Evolutionary conservation across 345 rosid species (phyloP).

Genomic region (Turritis glabra): DNA sequence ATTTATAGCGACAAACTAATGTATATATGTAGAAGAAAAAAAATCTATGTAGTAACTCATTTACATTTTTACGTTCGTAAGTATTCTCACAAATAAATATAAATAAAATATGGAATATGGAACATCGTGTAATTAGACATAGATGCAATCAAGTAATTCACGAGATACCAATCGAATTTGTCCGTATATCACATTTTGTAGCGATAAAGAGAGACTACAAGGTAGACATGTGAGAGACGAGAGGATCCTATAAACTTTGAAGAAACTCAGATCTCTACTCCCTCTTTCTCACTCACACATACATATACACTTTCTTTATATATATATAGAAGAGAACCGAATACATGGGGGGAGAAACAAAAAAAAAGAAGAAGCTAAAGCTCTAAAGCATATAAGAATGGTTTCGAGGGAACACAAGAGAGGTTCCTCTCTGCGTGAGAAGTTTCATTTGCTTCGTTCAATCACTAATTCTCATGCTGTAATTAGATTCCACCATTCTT

Average conservation of each 20-base stretch:
- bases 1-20: too few species aligned
- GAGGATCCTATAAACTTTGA: constrained; percentile 28
- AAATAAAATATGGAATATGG: not conserved
- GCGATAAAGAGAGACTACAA: constrained; percentile 26
- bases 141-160: constrained; percentile 34
- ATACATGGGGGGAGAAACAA: too few species aligned
- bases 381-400: constrained; percentile 29
- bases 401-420: constrained; percentile 47
- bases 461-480: constrained; percentile 60
- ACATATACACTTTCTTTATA: not conserved
- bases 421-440: constrained; percentile 46
- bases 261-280: constrained; percentile 13
- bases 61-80: not conserved
- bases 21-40: not conserved
- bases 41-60: not conserved
- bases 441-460: constrained; percentile 57
- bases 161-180: constrained; percentile 39
- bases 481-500: constrained; percentile 33
- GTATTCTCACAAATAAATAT: not conserved
- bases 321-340: constrained; percentile 3
- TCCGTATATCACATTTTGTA: constrained; percentile 37
- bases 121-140: constrained; percentile 30
- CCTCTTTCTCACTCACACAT: not conserved
- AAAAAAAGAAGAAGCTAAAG: constrained; percentile 11
- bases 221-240: constrained; percentile 39